These are phyloP conservation scores for Trichoderma parareesei DNA, from an alignment of 495 filamentous ascomycete genomes.

Conservation along the genomic window DNA sequence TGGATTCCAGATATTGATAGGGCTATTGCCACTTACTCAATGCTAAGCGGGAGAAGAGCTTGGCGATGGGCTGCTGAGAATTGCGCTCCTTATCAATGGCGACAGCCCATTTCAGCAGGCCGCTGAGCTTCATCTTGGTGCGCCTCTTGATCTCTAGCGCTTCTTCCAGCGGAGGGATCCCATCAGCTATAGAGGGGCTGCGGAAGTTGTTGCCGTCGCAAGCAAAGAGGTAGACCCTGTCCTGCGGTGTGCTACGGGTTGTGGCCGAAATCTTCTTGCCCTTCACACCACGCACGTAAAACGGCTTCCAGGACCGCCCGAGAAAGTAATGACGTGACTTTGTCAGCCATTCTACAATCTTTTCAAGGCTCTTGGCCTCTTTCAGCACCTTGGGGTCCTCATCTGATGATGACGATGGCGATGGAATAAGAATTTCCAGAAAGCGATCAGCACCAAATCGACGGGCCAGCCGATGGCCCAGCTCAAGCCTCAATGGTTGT, in stretches of 20 bases:
- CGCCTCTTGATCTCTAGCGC: constrained; percentile 19
- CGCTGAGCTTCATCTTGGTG: constrained; percentile 21
- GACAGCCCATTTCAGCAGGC: constrained; percentile 35
- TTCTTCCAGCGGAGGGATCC: constrained; percentile 21
- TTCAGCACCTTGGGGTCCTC: constrained; percentile 12
- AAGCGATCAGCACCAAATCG: constrained; percentile 42
- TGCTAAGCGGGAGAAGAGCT: constrained; percentile 35
- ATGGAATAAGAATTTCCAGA: constrained; percentile 35
- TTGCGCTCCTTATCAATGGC: constrained; percentile 29
- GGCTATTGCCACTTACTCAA: constrained; percentile 22
- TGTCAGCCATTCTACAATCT: constrained; percentile 28
- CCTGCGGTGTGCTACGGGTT: background rate
- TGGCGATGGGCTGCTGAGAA: constrained; percentile 25
- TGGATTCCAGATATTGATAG: background rate
- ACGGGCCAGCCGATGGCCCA: constrained; percentile 34
- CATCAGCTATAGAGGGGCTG: constrained; percentile 13
- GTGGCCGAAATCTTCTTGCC: constrained; percentile 19
- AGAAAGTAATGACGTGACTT: constrained; percentile 28
- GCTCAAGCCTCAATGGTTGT: constrained; percentile 31
- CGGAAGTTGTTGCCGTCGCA: constrained; percentile 31
- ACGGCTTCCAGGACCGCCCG: constrained; percentile 38
- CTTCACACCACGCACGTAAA: constrained; percentile 32
- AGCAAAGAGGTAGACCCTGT: constrained; percentile 36
- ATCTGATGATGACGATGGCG: constrained; percentile 19
- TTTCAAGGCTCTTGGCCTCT: background rate